Evolutionary conservation across 805 yeast genomes (phyloP), one percentile per base, ranked within the genome.

Genomic region (Cyberlindnera meyerae): DNA sequence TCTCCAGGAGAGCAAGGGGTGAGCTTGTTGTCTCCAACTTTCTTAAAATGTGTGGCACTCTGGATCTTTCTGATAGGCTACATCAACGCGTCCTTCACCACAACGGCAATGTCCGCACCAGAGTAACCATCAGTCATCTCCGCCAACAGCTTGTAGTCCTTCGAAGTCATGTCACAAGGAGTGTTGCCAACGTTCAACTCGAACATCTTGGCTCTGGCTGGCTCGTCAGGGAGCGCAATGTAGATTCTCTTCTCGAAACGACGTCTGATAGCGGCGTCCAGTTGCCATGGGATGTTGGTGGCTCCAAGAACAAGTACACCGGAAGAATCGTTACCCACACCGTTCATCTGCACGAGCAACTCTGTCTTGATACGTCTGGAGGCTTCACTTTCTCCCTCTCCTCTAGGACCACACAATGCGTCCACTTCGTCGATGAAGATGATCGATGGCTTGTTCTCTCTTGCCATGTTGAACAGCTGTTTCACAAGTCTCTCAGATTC

Each of bases 1-100:
- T 85, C 96, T n/a, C 99, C 99, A 0, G 99, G 99, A 0, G 97
- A 88, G 56, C 98, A 93, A 1, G 98, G 98, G 12, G 89, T 84
- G 33, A 77, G 71, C 57, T 77, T 79, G 21, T 54, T 55, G 18
- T 63, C 67, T 3, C 64, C 71, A 7, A 70, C 67, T 42, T 72
- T 69, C 57, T 82, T 83, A 68, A 93, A 93, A 67, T 93, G 98
- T 0, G 98, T 93, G 1, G 98, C 97, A 54, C 77, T 81, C 61
- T 90, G 97, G 45, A 93, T 87, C 57, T 87, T 88, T 52, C 98
- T 75, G 41, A 93, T 87, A 2, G 99, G 98, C 61, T 90, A 94
- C 98, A 93, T 93, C 49, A 93, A 68, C 0, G 97, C 97, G 61
- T 93, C 99, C 51, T 95, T 79, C 4, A 93, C 98, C 9, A 88